phyloP scores from a whole-genome alignment of 176 grass and related monocot genomes.

The Elaeis guineensis region DNA sequence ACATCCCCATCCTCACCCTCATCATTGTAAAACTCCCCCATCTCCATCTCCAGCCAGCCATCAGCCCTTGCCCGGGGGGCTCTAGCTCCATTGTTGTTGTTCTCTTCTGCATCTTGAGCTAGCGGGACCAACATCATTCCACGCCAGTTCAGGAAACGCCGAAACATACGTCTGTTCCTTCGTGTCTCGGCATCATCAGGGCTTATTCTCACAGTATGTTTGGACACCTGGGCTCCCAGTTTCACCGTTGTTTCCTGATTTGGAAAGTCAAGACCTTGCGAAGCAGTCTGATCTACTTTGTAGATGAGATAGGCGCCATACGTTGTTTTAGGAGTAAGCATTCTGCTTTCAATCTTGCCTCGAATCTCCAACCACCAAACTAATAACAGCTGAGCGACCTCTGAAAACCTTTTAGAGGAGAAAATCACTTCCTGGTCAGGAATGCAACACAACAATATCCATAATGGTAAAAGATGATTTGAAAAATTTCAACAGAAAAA shows the following conservation, averaged over 20 bases:
- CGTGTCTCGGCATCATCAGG: not conserved
- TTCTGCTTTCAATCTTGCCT: conserved; percentile 7
- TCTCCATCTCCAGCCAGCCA: conserved; percentile 41
- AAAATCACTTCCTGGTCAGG: too few species aligned
- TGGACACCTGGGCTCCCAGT: not conserved
- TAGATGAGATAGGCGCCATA: conserved; percentile 45
- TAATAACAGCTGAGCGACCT: conserved; percentile 11
- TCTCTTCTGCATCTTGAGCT: not conserved
- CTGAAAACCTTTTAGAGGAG: conserved; percentile 19
- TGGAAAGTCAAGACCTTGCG: conserved; percentile 14
- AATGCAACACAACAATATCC: too few species aligned
- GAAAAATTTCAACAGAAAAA: too few species aligned
- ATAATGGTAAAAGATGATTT: too few species aligned
- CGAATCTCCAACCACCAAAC: conserved; percentile 41
- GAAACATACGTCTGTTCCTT: not conserved
- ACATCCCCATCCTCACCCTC: conserved; percentile 22
- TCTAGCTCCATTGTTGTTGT: not conserved
- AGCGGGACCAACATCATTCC: too few species aligned
- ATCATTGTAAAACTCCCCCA: conserved; percentile 38
- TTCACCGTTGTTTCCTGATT: conserved; percentile 24
- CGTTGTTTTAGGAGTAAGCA: conserved; percentile 16
- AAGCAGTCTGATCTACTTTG: conserved; percentile 14
- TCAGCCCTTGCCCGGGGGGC: conserved; percentile 9
- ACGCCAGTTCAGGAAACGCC: not conserved
- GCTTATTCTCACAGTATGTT: conserved; percentile 2